Conservation (phyloP, 257 asterid species). For the Scutellaria baicalensis region DNA sequence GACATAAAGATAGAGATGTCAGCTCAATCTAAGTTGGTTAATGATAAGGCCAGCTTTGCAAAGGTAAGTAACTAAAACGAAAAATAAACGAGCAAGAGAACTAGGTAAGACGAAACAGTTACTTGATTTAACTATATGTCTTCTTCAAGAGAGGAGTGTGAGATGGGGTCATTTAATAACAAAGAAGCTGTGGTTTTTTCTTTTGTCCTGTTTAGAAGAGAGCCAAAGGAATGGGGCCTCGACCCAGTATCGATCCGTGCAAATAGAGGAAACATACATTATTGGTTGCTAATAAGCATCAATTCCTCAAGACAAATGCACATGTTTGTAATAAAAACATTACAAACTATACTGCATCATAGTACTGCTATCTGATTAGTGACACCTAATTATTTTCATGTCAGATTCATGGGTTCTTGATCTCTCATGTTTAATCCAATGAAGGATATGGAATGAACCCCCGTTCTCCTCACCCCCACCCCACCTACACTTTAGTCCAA, state of each 20-base stretch:
- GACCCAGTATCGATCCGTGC: conserved; percentile 9
- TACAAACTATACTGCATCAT: conserved; percentile 18
- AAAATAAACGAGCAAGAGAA: neutral
- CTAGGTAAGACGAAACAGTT: neutral
- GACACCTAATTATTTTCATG: conserved; percentile 1
- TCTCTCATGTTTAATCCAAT: neutral
- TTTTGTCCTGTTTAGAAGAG: conserved; percentile 15
- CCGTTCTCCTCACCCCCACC: neutral
- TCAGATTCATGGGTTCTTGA: neutral
- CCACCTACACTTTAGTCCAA: neutral
- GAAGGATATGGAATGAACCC: neutral
- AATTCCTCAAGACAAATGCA: conserved; percentile 25
- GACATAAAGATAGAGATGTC: conserved; percentile 10
- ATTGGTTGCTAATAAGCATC: conserved; percentile 19
- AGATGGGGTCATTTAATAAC: neutral
- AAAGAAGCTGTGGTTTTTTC: conserved; percentile 15
- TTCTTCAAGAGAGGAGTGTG: neutral
- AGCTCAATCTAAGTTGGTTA: conserved; percentile 4
- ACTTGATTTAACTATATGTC: neutral
- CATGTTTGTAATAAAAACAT: conserved; percentile 28
- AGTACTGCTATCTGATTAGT: neutral
- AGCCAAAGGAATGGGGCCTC: conserved; percentile 17
- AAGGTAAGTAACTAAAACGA: neutral
- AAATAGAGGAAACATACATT: conserved; percentile 13
- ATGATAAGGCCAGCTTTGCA: conserved; percentile 11